Evolutionary conservation across 305 asterid genomes (phyloP), one percentile per base, ranked within the genome.

Genomic region (Solanum hybrid): DNA sequence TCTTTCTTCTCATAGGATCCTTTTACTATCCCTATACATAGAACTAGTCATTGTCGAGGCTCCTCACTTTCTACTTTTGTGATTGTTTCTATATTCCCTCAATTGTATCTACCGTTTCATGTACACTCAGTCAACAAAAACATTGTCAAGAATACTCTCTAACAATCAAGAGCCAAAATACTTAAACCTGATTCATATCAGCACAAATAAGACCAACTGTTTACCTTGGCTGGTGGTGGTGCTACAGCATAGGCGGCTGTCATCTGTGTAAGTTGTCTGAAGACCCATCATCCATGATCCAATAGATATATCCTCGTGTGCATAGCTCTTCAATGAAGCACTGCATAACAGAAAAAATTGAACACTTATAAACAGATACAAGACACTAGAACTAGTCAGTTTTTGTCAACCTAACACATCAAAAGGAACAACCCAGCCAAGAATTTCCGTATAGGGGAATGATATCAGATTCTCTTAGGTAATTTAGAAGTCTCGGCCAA

Each of bases 241-340:
- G 92, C 93, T 90, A 92, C 99, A 97, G 93, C 99, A 97, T 80
- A 97, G 89, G 87, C 95, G 96, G 91, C 92, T 95, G 88, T 97
- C 99, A 75, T 97, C 99, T 91, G 93, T 95, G 89, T 97, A 95
- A 87, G 97, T 97, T 91, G 98, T 96, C 92, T 92, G 94, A 88
- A 97, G 92, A 81, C 99, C 99, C 94, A 97, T 96, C 98, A 97
- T 96, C 99, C 99, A 97, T 13, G 99, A 97, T 5, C 99, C 99
- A 39, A 97, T 93, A 24, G 99, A 96, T 87, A 90, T 92, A 93
- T 97, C 99, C 83, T 95, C 99, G 31, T 94, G 94, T 61, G 99
- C 98, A 86, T 95, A 97, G 74, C 95, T 94, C 94, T 96, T 97
- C 93, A 97, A 92, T 35, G 98, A 95, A 71, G 95, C 98, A 92